These are phyloP conservation scores for Nakaseomyces sp. DNA, from an alignment of 1,139 yeast genomes.

Conservation along the genomic window DNA sequence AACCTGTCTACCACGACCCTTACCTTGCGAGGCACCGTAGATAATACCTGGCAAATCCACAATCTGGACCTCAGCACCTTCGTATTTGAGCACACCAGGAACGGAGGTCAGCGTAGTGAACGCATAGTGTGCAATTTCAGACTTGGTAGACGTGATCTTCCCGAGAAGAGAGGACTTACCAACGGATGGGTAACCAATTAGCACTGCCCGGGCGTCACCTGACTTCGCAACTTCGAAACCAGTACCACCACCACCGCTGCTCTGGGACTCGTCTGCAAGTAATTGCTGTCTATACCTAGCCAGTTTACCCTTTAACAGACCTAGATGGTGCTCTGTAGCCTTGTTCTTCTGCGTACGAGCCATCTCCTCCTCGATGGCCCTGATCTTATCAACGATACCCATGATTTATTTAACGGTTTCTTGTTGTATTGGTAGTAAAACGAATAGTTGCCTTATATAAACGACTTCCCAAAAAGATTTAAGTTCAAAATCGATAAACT, in stretches of 20 bases:
- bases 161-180: constrained; percentile 89
- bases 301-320: constrained; percentile 84
- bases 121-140: constrained; percentile 91
- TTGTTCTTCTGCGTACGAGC: constrained; percentile 93
- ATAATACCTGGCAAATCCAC: constrained; percentile 96
- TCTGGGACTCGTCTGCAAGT: constrained; percentile 79
- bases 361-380: constrained; percentile 86
- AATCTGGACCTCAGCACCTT: constrained; percentile 94
- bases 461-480: neutral
- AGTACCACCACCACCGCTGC: constrained; percentile 63
- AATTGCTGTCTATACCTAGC: constrained; percentile 92
- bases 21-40: constrained; percentile 94
- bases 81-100: constrained; percentile 88
- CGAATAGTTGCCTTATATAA: neutral
- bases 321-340: constrained; percentile 95
- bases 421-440: no score
- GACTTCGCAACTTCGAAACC: constrained; percentile 95
- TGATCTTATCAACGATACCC: constrained; percentile 59
- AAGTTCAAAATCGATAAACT: no score
- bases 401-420: constrained; percentile 15
- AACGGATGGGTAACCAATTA: constrained; percentile 95
- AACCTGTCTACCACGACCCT: constrained; percentile 96
- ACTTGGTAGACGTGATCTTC: constrained; percentile 83
- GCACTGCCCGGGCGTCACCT: constrained; percentile 92
- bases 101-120: constrained; percentile 95